Evolutionary conservation across 2,329 filamentous ascomycete genomes (phyloP).

Genomic region (Xylaria arbuscula): DNA sequence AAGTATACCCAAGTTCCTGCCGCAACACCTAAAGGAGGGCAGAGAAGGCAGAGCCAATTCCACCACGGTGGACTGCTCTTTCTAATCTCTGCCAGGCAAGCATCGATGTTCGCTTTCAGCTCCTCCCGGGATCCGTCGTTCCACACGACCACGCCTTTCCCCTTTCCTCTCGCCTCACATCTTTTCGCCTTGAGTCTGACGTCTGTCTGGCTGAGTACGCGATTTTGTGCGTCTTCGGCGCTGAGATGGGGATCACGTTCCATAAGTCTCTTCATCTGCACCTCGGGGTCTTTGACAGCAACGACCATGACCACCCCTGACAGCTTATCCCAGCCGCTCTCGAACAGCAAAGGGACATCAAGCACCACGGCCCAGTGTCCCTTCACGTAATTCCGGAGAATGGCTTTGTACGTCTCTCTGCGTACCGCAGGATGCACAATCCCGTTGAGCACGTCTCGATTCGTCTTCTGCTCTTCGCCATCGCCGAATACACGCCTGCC

Average conservation of each 20-base stretch:
- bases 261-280: constrained; percentile 84
- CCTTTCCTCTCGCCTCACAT: constrained; percentile 72
- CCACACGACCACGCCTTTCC: constrained; percentile 84
- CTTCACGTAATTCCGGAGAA: constrained; percentile 77
- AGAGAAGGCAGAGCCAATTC: constrained; percentile 76
- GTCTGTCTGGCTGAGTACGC: constrained; percentile 87
- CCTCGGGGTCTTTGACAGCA: constrained; percentile 79
- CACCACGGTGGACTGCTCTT: constrained; percentile 81
- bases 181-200: constrained; percentile 84
- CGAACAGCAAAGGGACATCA: constrained; percentile 92
- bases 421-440: constrained; percentile 95
- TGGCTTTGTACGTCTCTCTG: constrained; percentile 79
- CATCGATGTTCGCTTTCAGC: constrained; percentile 73
- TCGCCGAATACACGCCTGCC: constrained; percentile 88
- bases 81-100: constrained; percentile 72
- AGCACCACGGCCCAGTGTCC: constrained; percentile 91
- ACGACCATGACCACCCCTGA: constrained; percentile 91
- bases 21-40: constrained; percentile 78
- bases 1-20: constrained; percentile 78
- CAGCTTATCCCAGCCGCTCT: constrained; percentile 84
- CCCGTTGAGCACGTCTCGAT: constrained; percentile 81
- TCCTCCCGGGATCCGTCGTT: constrained; percentile 84
- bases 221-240: constrained; percentile 86
- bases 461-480: constrained; percentile 73
- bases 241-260: constrained; percentile 81